phyloP scores from a whole-genome alignment of 1,284 basidiomycete species.

The Neonothopanus nambi region DNA sequence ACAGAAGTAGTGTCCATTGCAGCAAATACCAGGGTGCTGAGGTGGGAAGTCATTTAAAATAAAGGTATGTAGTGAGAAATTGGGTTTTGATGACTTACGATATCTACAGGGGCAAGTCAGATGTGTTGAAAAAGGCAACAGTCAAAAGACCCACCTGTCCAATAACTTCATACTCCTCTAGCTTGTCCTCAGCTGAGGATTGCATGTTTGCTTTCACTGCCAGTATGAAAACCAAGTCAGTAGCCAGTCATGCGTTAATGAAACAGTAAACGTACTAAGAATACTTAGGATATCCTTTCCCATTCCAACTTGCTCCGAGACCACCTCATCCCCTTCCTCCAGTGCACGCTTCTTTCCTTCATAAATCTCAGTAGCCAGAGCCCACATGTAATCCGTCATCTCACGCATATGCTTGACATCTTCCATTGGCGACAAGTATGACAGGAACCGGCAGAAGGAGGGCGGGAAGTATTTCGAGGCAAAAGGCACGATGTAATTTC shows the following conservation, averaged over 20 bases:
- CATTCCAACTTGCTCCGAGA: background rate
- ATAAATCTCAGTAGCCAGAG: background rate
- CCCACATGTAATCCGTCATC: conserved; percentile 4
- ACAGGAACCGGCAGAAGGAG: background rate
- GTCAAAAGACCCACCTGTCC: background rate
- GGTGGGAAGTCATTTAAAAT: background rate
- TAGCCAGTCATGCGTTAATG: background rate
- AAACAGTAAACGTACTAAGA: background rate
- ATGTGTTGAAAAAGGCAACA: too few relatives aligned
- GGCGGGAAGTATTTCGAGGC: background rate
- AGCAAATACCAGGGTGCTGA: background rate
- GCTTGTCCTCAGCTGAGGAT: background rate
- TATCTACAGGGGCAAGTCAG: conserved; percentile 2
- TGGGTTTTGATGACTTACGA: background rate
- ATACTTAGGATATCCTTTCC: conserved; percentile 2
- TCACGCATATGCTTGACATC: conserved; percentile 1
- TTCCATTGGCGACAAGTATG: background rate
- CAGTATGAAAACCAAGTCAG: background rate
- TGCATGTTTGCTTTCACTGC: background rate
- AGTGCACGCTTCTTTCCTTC: background rate
- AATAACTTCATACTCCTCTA: conserved; percentile 3
- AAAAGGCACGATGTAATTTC: background rate
- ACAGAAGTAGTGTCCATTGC: conserved; percentile 4
- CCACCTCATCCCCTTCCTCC: background rate
- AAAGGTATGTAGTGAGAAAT: background rate